These are phyloP conservation scores for Zygosaccharomyces sapae DNA, from an alignment of 1,139 yeast genomes.

Conservation along the genomic window DNA sequence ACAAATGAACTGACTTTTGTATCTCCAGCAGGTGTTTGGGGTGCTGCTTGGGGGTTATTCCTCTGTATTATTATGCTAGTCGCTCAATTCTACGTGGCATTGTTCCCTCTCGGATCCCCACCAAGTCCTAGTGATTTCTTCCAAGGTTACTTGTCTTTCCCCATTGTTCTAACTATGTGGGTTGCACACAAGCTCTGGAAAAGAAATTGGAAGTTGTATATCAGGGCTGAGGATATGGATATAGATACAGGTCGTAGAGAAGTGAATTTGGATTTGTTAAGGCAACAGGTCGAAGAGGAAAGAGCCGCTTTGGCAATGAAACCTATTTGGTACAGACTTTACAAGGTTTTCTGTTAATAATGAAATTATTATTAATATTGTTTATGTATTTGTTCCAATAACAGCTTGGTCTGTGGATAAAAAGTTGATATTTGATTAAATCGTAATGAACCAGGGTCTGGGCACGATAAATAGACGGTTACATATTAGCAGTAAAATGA, in stretches of 20 bases:
- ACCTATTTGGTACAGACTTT: slow-evolving; percentile 53
- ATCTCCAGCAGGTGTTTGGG: slow-evolving; percentile 54
- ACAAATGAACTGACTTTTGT: slow-evolving; percentile 51
- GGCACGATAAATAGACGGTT: too few relatives aligned
- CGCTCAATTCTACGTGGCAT: slow-evolving; percentile 54
- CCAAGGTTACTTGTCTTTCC: slow-evolving; percentile 57
- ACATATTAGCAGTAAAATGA: too few relatives aligned
- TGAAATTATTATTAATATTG: slow-evolving; percentile 2
- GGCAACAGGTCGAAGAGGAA: slow-evolving; percentile 66
- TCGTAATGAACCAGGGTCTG: too few relatives aligned
- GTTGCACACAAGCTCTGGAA: slow-evolving; percentile 55
- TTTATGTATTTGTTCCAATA: background rate
- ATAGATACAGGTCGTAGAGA: slow-evolving; percentile 74
- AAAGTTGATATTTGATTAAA: too few relatives aligned
- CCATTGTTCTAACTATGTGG: slow-evolving; percentile 55
- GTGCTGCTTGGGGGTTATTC: slow-evolving; percentile 48
- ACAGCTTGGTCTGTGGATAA: background rate
- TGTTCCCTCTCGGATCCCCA: slow-evolving; percentile 58
- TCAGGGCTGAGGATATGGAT: slow-evolving; percentile 54
- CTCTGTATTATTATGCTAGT: slow-evolving; percentile 49
- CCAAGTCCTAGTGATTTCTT: slow-evolving; percentile 55
- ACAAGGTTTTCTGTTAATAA: slow-evolving; percentile 52
- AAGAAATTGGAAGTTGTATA: slow-evolving; percentile 50
- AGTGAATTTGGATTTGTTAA: slow-evolving; percentile 59
- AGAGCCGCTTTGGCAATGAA: slow-evolving; percentile 50